Evolutionary conservation across 805 yeast genomes (phyloP), one percentile per base, ranked within the genome.

Genomic region (Clavispora phyllophila): DNA sequence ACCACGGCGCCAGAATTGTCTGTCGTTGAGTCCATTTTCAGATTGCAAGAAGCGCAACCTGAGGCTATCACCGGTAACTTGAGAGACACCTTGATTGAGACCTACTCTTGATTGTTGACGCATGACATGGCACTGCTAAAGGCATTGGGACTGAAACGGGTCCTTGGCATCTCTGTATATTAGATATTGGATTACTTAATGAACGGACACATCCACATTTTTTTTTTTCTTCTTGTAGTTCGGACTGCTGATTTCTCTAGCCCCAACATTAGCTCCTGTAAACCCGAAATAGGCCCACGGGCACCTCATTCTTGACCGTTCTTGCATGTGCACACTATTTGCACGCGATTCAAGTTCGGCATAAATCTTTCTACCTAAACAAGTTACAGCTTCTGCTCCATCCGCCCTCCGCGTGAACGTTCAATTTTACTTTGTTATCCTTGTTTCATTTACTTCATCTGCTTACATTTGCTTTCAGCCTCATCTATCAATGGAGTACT

Each of bases 1-100:
- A 93, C 99, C 45, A 90, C 99, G 51, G 98, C 99, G 37, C 97
- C 99, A 39, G 99, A 93, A 70, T 75, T 93, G 60, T 88, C 96
- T 56, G 99, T 93, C 46, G 79, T 93, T 53, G 99, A 95, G 73
- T 84, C 95, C 63, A 95, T 93, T 55, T 95, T 91, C 81, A 84
- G 88, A 70, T 75, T 87, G 56, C 95, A 88, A 65, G 96, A 87
- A 59, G 91, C 89, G 49, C 87, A 84, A 62, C 96, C 95, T 49
- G 93, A 86, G 50, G 75, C 90, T 44, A 87, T 87, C 50, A 76
- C 88, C 43, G 86, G 88, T 56, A 79, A 84, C 72, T 77, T 87
- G 70, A 84, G 96, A 71, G 96, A 87, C 62, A 88, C 96, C 44
- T 79, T 87, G 66, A 88, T 87, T 61, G 96, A 87, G 74, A 88